Evolutionary conservation across 257 asterid genomes (phyloP), one percentile per base, ranked within the genome.

Genomic region (Datura wrightii): DNA sequence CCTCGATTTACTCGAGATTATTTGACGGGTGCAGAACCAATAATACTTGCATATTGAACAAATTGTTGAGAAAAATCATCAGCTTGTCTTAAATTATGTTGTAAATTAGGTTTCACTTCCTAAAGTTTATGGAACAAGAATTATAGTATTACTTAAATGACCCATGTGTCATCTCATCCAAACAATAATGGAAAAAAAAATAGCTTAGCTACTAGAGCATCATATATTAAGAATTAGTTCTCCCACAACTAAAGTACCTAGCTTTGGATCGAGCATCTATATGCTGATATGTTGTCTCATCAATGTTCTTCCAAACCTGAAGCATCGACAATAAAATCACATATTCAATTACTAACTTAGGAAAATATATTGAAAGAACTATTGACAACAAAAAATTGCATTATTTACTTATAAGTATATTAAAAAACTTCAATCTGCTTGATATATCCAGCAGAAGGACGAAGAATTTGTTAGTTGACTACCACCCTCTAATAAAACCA

Each of bases 201-300:
- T 13, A 37, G 11, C 2, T 74, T 24, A 24, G 44, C 8, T 76
- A 50, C n/a, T 50, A 50, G 60, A 31, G 82, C 62, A 76, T 48
- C 14, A 76, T 14, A 67, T 39, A 37, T 31, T 50, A 50, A 52
- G 63, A 50, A 76, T 14, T 13, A 76, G n/a, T 76, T 76, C 63
- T 50, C 62, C 82, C 31, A 76, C 82, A 76, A 76, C 46, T 14
- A 31, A 39, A 50, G 83, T 87, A 90, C 93, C 92, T 89, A 80
- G 91, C 86, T 80, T 88, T 89, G 50, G 93, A 86, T 19, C 93
- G 92, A 60, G 93, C 93, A 88, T 90, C 93, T 78, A 90, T 66
- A 65, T 87, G 93, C 62, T 89, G 89, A 86, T 87, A 88, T n/a
- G 92, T 79, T 85, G 86, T 84, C 19, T 86, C 90, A 83, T 90